Evolutionary conservation across 371 early-diverging fungal genomes (phyloP), one percentile per base, ranked within the genome.

Genomic region (Fennellomyces sp.): DNA sequence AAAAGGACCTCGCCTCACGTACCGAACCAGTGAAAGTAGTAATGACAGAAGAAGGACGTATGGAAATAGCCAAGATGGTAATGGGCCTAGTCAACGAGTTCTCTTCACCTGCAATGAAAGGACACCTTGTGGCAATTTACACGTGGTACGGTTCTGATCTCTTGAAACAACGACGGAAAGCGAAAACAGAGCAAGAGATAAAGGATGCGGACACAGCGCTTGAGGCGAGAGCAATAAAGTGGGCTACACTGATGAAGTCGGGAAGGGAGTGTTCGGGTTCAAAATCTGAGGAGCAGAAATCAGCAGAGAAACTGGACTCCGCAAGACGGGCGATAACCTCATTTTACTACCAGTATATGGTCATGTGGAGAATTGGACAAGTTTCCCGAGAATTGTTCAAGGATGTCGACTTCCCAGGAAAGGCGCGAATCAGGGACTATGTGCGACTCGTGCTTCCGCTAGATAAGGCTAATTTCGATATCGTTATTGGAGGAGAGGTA

Each of bases 261-360:
- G 3, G n/a, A 38, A 3, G 38, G 3, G 38, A 38, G n/a, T 38
- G 38, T 38, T 12, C 11, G 12, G 2, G 11, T 6, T 38, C n/a
- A 6, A 6, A 38, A 23, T 12, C 56, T 5, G 26, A 48, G 3
- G 15, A 5, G 5, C 31, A 36, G 11, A 25, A 23, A 13, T 1
- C n/a, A 11, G 28, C 35, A 10, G 31, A 58, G 5, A 33, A 58
- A 25, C 26, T 58, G n/a, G 58, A 58, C 23, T 13, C 33, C 0
- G 49, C 49, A 21, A 27, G 58, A 25, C 49, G 51, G 2, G 29
- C 17, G 0, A 30, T 58, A 7, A n/a, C 58, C 13, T 36, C 31
- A n/a, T 49, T 58, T 28, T 58, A 58, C 13, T 51, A 58, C 23
- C 13, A 36, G 21, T 58, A 49, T 25, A 58, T 58, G 58, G 48